Percentiles rank a stretch among this genome's conserved stretches.
These are phyloP conservation scores for Suillus alpinus DNA, from an alignment of 768 basidiomycete genomes.

Conservation along the genomic window DNA sequence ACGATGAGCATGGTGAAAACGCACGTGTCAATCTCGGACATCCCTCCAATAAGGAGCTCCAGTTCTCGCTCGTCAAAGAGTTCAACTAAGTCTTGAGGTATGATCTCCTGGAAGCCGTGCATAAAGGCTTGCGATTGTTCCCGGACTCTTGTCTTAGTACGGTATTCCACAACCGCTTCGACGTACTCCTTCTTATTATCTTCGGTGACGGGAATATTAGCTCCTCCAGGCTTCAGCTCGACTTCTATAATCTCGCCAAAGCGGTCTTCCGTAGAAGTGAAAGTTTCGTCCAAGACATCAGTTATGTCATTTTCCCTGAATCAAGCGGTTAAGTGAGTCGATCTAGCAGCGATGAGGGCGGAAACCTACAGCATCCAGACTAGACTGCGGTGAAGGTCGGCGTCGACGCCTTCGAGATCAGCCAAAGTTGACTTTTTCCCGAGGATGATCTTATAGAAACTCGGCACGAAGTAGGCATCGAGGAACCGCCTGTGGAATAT, in stretches of 20 bases:
- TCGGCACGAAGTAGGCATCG: conserved; percentile 76
- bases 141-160: conserved; percentile 76
- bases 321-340: conserved; percentile 3
- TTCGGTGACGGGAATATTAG: conserved; percentile 60
- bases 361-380: conserved; percentile 70
- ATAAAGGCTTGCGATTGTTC: conserved; percentile 86
- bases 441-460: conserved; percentile 79
- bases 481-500: conserved; percentile 78
- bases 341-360: not conserved
- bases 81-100: conserved; percentile 79
- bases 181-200: conserved; percentile 80
- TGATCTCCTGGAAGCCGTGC: conserved; percentile 80
- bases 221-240: conserved; percentile 64
- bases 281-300: conserved; percentile 70
- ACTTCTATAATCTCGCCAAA: conserved; percentile 71
- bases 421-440: conserved; percentile 55
- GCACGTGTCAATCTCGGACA: conserved; percentile 88
- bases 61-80: conserved; percentile 92
- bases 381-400: conserved; percentile 65
- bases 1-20: conserved; percentile 20
- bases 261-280: conserved; percentile 67
- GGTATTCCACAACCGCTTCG: conserved; percentile 74
- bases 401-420: conserved; percentile 70
- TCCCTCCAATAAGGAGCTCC: conserved; percentile 87
- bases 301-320: conserved; percentile 74